Evolutionary conservation across 495 filamentous ascomycete genomes (phyloP), one percentile per base, ranked within the genome.

Genomic region (Penicillium cinerascens): DNA sequence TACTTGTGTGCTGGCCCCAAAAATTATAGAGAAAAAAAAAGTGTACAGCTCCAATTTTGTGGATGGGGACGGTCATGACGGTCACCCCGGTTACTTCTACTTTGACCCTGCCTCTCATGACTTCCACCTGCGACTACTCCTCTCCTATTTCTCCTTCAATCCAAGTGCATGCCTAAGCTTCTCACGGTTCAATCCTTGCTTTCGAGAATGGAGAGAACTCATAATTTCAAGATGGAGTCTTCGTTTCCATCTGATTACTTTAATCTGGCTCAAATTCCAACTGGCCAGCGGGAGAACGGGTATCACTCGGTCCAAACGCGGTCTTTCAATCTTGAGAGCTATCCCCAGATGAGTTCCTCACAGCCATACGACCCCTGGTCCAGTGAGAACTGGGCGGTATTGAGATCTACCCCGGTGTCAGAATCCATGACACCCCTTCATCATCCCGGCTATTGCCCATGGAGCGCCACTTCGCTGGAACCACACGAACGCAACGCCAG

Each of bases 311-410:
- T 37, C 55, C 61, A 58, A 59, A 60, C 65, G 55, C 55, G 49
- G 27, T 38, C 57, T 15, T 20, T 55, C 41, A 54, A 54, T 35
- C 46, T 52, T 22, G 51, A 53, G 53, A 49, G 44, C 23, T 42
- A 56, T 46, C 33, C 53, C 44, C 58, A 59, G 21, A 16, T 33
- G 17, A 50, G 49, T 20, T 29, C 48, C 49, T 50, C 56, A 40
- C 60, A 42, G 17, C 47, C 52, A 49, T 44, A 54, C 49, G 18
- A 62, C 51, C 58, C 57, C 42, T 58, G 54, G 22, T 47, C 55
- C 16, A 27, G 48, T 36, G 52, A 55, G 9, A 56, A 57, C 44
- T 69, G 67, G 67, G 20, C 60, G 45, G 59, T 52, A 41, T 67
- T 54, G 44, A 55, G 51, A 55, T 68, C 63, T 27, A 55, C 44